Conservation (phyloP, 352 stramenopile species). For the Phytophthora capsici region DNA sequence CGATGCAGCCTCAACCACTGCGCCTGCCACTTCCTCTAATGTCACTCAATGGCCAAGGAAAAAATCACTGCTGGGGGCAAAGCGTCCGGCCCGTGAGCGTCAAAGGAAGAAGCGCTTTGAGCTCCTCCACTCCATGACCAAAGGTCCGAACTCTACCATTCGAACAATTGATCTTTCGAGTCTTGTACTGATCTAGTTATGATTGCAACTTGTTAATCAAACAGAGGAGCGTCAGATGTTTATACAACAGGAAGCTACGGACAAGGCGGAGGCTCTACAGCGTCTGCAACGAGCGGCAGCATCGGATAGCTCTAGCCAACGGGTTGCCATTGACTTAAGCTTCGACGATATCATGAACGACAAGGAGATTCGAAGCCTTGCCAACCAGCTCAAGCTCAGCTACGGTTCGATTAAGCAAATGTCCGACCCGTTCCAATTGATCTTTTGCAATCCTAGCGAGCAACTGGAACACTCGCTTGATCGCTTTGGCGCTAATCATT, state of each 20-base stretch:
- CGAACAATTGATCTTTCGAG: neutral
- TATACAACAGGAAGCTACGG: slow-evolving; percentile 45
- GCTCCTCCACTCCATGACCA: slow-evolving; percentile 66
- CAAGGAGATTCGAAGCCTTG: slow-evolving; percentile 76
- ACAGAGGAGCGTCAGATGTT: slow-evolving; percentile 62
- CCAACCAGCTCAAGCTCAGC: slow-evolving; percentile 81
- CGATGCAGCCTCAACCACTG: slow-evolving; percentile 7
- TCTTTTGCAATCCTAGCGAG: slow-evolving; percentile 63
- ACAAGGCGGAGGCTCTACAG: slow-evolving; percentile 40
- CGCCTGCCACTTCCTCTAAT: neutral
- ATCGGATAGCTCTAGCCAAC: slow-evolving; percentile 36
- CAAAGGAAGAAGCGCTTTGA: slow-evolving; percentile 61
- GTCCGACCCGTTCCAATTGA: slow-evolving; percentile 67
- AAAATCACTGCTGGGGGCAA: slow-evolving; percentile 24
- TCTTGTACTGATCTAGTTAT: neutral
- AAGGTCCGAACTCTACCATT: slow-evolving; percentile 37
- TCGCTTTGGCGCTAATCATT: slow-evolving; percentile 69
- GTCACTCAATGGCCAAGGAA: neutral
- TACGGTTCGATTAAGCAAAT: slow-evolving; percentile 76
- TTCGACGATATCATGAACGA: slow-evolving; percentile 88
- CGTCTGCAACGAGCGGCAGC: slow-evolving; percentile 39
- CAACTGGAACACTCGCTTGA: slow-evolving; percentile 54
- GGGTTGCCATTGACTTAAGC: slow-evolving; percentile 68
- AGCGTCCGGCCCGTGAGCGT: slow-evolving; percentile 47
- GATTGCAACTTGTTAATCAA: slow-evolving; percentile 5